A percentile compares a stretch with the other conserved stretches of the same genome.
Conservation (phyloP, 2,329 filamentous ascomycete genomes). For the Fusarium sp. region DNA sequence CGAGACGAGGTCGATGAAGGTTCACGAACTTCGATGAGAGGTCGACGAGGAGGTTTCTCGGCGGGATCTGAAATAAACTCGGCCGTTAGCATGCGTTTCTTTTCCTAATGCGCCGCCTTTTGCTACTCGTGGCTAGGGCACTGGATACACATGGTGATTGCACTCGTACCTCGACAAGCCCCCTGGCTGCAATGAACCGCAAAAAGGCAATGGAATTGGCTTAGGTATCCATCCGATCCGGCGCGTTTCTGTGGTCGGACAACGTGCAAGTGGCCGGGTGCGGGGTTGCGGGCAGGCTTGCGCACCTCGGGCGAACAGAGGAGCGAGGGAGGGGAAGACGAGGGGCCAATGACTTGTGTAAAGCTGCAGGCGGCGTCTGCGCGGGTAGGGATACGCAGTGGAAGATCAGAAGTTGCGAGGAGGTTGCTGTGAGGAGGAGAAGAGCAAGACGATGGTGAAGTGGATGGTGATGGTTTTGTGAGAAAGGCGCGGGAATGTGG, state of each 20-base stretch:
- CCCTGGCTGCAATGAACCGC: slow-evolving; percentile 23
- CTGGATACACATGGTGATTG: background rate
- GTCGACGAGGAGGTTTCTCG: slow-evolving; percentile 6
- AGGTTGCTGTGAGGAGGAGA: slow-evolving; percentile 8
- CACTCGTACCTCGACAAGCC: slow-evolving; percentile 25
- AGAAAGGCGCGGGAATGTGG: slow-evolving; percentile 18
- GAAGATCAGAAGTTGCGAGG: background rate
- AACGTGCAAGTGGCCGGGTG: slow-evolving; percentile 30
- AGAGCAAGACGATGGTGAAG: slow-evolving; percentile 22
- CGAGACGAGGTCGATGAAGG: background rate
- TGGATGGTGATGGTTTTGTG: slow-evolving; percentile 31
- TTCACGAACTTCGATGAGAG: background rate
- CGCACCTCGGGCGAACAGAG: slow-evolving; percentile 9
- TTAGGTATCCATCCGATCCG: slow-evolving; percentile 30
- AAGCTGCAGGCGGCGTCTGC: slow-evolving; percentile 17
- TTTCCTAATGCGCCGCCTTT: background rate
- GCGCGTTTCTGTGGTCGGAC: slow-evolving; percentile 14
- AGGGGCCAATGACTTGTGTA: slow-evolving; percentile 34
- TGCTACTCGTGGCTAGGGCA: background rate
- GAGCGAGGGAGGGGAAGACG: slow-evolving; percentile 22
- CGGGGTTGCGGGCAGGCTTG: slow-evolving; percentile 34
- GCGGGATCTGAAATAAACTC: slow-evolving; percentile 1
- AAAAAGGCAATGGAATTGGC: slow-evolving; percentile 26
- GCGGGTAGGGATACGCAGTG: background rate
- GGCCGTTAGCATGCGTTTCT: slow-evolving; percentile 13